A percentile compares a stretch with the other conserved stretches of the same genome.
Evolutionary conservation across 2,329 filamentous ascomycete genomes (phyloP).

Genomic region (Colletotrichum simmondsii): DNA sequence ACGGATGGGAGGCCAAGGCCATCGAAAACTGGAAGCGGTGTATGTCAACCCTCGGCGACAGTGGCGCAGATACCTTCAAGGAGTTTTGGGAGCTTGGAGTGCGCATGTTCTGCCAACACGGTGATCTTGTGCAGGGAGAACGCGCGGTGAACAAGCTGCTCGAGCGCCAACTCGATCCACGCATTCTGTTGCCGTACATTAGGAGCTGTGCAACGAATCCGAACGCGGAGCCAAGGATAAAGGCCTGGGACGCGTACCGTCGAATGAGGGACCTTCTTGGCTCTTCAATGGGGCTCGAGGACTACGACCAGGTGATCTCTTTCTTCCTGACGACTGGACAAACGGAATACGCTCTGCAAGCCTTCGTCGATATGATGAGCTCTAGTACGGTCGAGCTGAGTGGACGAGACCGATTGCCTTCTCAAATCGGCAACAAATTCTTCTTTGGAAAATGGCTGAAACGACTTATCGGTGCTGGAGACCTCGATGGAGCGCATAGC

Average conservation of each 20-base stretch:
- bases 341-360: constrained; percentile 74
- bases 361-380: constrained; percentile 92
- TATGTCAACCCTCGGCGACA: constrained; percentile 61
- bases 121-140: constrained; percentile 69
- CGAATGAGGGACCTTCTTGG: constrained; percentile 71
- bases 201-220: constrained; percentile 69
- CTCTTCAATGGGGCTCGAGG: constrained; percentile 71
- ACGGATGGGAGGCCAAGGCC: constrained; percentile 69
- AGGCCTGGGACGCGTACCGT: constrained; percentile 76
- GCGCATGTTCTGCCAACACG: constrained; percentile 69
- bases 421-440: constrained; percentile 74
- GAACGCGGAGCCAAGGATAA: constrained; percentile 56
- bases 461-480: constrained; percentile 78
- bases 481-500: constrained; percentile 76
- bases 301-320: constrained; percentile 81
- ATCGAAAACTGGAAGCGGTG: constrained; percentile 72
- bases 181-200: constrained; percentile 76
- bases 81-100: constrained; percentile 74
- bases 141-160: constrained; percentile 66
- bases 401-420: constrained; percentile 54
- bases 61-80: constrained; percentile 55
- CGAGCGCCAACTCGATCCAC: constrained; percentile 58
- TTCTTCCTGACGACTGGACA: constrained; percentile 76
- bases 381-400: constrained; percentile 63
- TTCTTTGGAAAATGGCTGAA: constrained; percentile 93